These are phyloP conservation scores for Sclerospora graminicola DNA, from an alignment of 352 stramenopile genomes.

Conservation along the genomic window DNA sequence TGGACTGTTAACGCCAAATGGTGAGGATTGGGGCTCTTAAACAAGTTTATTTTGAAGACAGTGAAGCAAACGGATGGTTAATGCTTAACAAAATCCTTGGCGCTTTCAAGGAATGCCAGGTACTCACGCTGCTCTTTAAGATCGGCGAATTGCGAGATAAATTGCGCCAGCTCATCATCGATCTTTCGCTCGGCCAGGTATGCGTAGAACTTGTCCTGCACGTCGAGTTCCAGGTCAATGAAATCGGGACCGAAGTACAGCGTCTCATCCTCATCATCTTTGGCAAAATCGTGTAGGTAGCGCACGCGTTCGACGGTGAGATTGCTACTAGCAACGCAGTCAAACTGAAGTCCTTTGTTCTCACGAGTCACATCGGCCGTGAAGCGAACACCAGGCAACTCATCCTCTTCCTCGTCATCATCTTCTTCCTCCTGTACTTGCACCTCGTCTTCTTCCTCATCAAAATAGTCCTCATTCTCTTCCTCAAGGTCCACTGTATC, in stretches of 20 bases:
- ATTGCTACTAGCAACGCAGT: constrained; percentile 74
- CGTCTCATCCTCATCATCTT: constrained; percentile 48
- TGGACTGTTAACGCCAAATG: constrained; percentile 8
- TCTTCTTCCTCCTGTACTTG: constrained; percentile 33
- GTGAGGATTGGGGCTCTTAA: constrained; percentile 11
- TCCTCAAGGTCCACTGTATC: constrained; percentile 64
- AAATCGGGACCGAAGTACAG: constrained; percentile 75
- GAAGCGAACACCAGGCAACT: constrained; percentile 70
- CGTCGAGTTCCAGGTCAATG: constrained; percentile 74
- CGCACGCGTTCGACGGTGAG: constrained; percentile 70
- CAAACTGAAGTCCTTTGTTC: constrained; percentile 71
- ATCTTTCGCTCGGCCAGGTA: constrained; percentile 72
- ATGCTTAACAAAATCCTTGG: constrained; percentile 61
- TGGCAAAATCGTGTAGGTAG: constrained; percentile 44
- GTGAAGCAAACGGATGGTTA: constrained; percentile 20
- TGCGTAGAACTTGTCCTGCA: constrained; percentile 72
- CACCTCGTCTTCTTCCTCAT: constrained; percentile 36
- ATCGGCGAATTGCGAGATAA: constrained; percentile 77
- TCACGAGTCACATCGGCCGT: constrained; percentile 58
- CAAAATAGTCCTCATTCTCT: constrained; percentile 43
- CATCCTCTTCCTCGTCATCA: constrained; percentile 44
- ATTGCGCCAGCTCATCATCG: constrained; percentile 76
- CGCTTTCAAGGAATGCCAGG: constrained; percentile 61
- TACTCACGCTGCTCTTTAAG: constrained; percentile 84
- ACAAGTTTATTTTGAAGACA: constrained; percentile 8